Percentiles rank a stretch among this genome's conserved stretches.
Evolutionary conservation across 345 rosid species (phyloP).

Genomic region (Stellera chamaejasme): DNA sequence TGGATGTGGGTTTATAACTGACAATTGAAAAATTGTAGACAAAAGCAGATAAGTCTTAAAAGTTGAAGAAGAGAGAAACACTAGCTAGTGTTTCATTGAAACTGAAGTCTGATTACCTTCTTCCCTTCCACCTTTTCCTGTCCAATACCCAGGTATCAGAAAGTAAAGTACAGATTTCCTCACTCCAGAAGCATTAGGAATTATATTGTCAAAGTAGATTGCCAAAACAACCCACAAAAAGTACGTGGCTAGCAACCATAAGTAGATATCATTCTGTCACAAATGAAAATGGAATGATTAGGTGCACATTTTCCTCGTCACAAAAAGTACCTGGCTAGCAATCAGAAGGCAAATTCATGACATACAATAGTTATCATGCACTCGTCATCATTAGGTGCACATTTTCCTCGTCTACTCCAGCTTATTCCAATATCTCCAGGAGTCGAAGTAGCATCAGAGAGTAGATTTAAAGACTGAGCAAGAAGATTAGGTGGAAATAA

Average conservation of each 20-base stretch:
- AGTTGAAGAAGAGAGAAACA: too few relatives aligned
- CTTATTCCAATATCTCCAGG: slow-evolving; percentile 71
- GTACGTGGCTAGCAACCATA: slow-evolving; percentile 60
- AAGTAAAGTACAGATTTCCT: slow-evolving; percentile 73
- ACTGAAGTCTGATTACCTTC: slow-evolving; percentile 43
- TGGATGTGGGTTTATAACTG: background rate
- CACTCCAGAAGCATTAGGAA: slow-evolving; percentile 73
- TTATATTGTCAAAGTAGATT: slow-evolving; percentile 75
- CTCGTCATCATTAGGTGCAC: slow-evolving; percentile 38
- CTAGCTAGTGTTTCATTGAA: background rate
- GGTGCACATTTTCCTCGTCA: too few relatives aligned
- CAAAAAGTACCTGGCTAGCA: too few relatives aligned
- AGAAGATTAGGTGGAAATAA: slow-evolving; percentile 91
- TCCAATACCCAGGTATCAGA: slow-evolving; percentile 78
- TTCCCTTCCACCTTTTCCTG: slow-evolving; percentile 73
- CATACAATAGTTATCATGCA: slow-evolving; percentile 78
- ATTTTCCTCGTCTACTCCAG: slow-evolving; percentile 60
- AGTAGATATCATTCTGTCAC: slow-evolving; percentile 68
- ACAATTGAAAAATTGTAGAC: slow-evolving; percentile 1
- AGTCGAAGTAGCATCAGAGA: slow-evolving; percentile 57
- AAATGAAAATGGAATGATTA: slow-evolving; percentile 5
- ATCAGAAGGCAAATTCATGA: slow-evolving; percentile 1
- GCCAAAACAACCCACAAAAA: slow-evolving; percentile 65
- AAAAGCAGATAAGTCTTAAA: too few relatives aligned
- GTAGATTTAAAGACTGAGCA: slow-evolving; percentile 44